Evolutionary conservation across 306 rosid genomes (phyloP).

Genomic region (Rubus idaeus): DNA sequence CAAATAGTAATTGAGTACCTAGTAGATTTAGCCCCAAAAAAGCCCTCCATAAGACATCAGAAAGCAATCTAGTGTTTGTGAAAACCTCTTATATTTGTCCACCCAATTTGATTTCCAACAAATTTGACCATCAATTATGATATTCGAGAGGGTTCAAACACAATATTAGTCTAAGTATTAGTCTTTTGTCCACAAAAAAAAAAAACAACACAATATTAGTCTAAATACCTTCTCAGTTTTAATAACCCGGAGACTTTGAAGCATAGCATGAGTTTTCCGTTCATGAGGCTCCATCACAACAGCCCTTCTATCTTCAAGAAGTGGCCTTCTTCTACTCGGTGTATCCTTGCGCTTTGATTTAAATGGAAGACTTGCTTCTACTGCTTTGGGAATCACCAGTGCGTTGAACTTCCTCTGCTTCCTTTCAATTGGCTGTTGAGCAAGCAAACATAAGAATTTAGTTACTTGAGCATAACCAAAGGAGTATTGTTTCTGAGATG

Average conservation of each 20-base stretch:
- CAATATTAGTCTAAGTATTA: neutral
- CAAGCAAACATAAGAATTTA: neutral
- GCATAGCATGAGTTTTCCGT: conserved; percentile 59
- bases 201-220: conserved; percentile 16
- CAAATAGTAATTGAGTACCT: neutral
- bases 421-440: conserved; percentile 74
- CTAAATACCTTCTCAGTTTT: conserved; percentile 51
- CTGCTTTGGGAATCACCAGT: conserved; percentile 74
- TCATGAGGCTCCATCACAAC: conserved; percentile 72
- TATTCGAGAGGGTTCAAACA: conserved; percentile 3
- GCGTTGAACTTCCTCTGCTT: conserved; percentile 74
- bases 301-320: conserved; percentile 64
- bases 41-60: neutral
- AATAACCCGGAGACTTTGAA: conserved; percentile 63
- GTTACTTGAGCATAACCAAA: neutral
- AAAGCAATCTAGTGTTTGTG: neutral
- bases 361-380: conserved; percentile 70
- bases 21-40: neutral
- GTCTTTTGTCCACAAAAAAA: no score
- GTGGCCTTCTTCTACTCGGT: conserved; percentile 41
- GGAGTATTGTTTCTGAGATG: neutral
- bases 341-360: conserved; percentile 69
- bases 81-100: neutral
- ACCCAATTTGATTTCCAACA: neutral
- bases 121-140: conserved; percentile 13